Percentiles rank a stretch among this genome's conserved stretches.
Conservation (phyloP, 768 basidiomycete species). For the Podaxis mareebaensis region DNA sequence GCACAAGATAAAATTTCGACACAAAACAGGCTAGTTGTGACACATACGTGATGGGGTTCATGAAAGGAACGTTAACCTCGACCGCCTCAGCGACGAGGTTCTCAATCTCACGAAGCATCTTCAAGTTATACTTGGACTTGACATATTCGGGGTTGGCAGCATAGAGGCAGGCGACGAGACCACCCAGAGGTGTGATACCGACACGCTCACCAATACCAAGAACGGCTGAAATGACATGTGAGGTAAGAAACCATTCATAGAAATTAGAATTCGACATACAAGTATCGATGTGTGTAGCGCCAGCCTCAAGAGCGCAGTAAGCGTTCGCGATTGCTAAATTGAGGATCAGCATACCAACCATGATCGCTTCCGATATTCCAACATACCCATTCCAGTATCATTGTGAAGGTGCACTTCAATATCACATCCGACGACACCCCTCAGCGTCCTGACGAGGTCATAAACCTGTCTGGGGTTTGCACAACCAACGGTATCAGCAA, state of each 20-base stretch:
- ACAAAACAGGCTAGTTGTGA: constrained; percentile 3
- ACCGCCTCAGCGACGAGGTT: constrained; percentile 99
- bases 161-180: constrained; percentile 94
- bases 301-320: constrained; percentile 96
- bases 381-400: constrained; percentile 90
- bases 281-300: constrained; percentile 98
- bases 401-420: constrained; percentile 99
- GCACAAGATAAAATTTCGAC: background rate
- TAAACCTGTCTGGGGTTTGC: constrained; percentile 99
- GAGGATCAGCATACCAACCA: constrained; percentile 11
- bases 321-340: constrained; percentile 91
- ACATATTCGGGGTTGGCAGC: constrained; percentile 98
- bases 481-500: constrained; percentile 98
- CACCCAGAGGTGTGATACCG: constrained; percentile 97
- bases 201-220: constrained; percentile 99
- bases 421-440: constrained; percentile 96
- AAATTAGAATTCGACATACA: constrained; percentile 48
- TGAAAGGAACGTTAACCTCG: constrained; percentile 96
- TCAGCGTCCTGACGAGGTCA: constrained; percentile 92
- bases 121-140: constrained; percentile 98
- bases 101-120: constrained; percentile 97
- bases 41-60: constrained; percentile 87
- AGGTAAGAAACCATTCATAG: constrained; percentile 3
- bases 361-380: background rate
- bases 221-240: constrained; percentile 54